phyloP scores from a whole-genome alignment of 73 alveolate species.

The Tetrahymena elliotti region DNA sequence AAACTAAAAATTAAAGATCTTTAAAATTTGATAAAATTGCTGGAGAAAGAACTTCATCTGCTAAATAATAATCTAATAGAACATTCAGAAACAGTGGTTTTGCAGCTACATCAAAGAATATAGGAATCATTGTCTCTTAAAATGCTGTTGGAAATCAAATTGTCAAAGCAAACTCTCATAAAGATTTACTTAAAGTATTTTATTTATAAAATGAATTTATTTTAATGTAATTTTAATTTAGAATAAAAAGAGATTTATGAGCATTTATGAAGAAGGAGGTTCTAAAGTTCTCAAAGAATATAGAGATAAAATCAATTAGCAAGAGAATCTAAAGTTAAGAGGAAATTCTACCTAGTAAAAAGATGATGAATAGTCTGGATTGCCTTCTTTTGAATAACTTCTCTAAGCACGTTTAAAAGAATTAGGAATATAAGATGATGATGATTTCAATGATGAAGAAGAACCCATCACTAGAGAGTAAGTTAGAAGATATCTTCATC shows the following conservation, averaged over 20 bases:
- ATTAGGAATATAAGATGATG: background rate
- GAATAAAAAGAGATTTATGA: background rate
- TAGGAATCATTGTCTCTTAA: background rate
- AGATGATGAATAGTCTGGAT: background rate
- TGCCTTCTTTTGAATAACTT: background rate
- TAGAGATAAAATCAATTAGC: background rate
- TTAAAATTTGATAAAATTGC: background rate
- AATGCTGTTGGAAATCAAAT: background rate
- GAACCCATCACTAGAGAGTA: background rate
- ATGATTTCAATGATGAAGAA: background rate
- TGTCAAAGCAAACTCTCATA: background rate
- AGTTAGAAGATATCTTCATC: background rate
- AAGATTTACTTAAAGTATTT: background rate
- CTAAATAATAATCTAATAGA: background rate
- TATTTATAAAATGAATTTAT: background rate
- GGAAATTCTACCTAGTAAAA: background rate
- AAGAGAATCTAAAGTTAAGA: background rate
- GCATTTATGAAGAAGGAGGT: background rate
- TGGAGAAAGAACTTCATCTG: background rate
- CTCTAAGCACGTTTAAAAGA: background rate
- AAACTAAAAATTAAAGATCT: background rate
- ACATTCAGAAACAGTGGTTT: background rate
- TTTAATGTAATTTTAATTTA: background rate
- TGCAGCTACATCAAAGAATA: background rate
- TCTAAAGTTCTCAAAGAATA: background rate